Evolutionary conservation across 2,329 filamentous ascomycete genomes (phyloP), one percentile per base, ranked within the genome.

Genomic region (Apiospora pterosperma): DNA sequence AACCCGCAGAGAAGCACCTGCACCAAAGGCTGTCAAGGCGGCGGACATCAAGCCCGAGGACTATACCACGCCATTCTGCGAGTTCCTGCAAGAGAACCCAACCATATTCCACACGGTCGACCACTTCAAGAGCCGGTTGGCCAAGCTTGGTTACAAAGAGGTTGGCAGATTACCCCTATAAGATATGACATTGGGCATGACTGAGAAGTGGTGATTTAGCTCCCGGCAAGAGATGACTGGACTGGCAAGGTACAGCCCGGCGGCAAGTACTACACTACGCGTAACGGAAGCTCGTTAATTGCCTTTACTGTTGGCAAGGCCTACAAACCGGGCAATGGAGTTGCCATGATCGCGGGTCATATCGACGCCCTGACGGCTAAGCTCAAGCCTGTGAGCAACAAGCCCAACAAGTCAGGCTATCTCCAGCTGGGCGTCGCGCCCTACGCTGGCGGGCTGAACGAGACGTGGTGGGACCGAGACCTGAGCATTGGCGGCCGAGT

Each of bases 401-500:
- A 97, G 73, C 88, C 90, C n/a, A 92, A 84, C 71, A 93, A 91
- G 75, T 90, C 92, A 36, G 95, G 96, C 63, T 99, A 93, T 74
- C 77, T 92, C 34, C 93, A 98, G 80, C 85, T 98, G 7, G 95
- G 92, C 28, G 92, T 98, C 62, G 94, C 96, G 2, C 96, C 92
- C 0, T 99, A 98, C 75, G 95, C 93, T 11, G 95, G 96, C 61
- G 93, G 84, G 1, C 80, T 98, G 67, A 96, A 94, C 75, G 83
- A 84, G 67, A 98, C 96, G 1, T 98, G 96, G 96, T 98, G 94
- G 95, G 96, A 98, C 77, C 88, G 96, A 41, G 96, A 99, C 77
- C 85, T 99, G 62, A 90, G 92, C 69, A 91, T 98, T 71, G 96
- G 93, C 68, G 96, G 96, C 42, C 85, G 93, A 55, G 95, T 98